Conservation (phyloP, 257 asterid genomes). For the Petunia axillaris region DNA sequence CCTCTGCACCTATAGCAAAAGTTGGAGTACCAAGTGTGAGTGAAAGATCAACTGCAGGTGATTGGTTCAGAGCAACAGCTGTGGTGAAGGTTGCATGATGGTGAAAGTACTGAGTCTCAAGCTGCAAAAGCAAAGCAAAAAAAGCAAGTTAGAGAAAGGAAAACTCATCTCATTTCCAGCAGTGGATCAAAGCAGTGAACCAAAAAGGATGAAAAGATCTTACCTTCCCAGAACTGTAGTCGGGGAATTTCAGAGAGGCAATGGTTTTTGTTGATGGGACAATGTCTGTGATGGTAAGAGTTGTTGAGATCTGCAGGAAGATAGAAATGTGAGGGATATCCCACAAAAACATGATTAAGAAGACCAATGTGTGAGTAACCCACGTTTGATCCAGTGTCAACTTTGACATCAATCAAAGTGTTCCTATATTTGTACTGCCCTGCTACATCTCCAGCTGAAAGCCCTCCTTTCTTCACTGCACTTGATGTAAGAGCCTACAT, state of each 20-base stretch:
- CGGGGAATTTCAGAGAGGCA: slow-evolving; percentile 67
- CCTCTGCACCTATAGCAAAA: slow-evolving; percentile 87
- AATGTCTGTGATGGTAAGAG: slow-evolving; percentile 54
- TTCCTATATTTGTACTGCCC: slow-evolving; percentile 68
- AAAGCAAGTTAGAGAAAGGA: slow-evolving; percentile 11
- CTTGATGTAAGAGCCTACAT: slow-evolving; percentile 80
- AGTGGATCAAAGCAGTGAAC: slow-evolving; percentile 15
- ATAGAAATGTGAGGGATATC: slow-evolving; percentile 23
- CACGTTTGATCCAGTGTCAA: slow-evolving; percentile 93
- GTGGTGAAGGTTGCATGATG: slow-evolving; percentile 77
- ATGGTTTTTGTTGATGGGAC: slow-evolving; percentile 81
- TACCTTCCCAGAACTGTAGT: slow-evolving; percentile 85
- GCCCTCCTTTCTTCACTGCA: slow-evolving; percentile 78
- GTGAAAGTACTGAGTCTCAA: slow-evolving; percentile 81
- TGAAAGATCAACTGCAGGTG: slow-evolving; percentile 69
- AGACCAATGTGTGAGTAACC: slow-evolving; percentile 31
- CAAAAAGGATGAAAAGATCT: slow-evolving; percentile 11
- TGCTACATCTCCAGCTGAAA: slow-evolving; percentile 82
- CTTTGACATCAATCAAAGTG: slow-evolving; percentile 63
- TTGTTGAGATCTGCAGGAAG: slow-evolving; percentile 61
- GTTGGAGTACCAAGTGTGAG: slow-evolving; percentile 83
- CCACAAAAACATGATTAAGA: slow-evolving; percentile 24
- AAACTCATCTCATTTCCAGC: not conserved
- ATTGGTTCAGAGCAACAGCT: slow-evolving; percentile 66
- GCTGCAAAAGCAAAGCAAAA: slow-evolving; percentile 41